Base-by-base conservation (phyloP, 148 eudicot species). In the Diospyros lotus region DNA sequence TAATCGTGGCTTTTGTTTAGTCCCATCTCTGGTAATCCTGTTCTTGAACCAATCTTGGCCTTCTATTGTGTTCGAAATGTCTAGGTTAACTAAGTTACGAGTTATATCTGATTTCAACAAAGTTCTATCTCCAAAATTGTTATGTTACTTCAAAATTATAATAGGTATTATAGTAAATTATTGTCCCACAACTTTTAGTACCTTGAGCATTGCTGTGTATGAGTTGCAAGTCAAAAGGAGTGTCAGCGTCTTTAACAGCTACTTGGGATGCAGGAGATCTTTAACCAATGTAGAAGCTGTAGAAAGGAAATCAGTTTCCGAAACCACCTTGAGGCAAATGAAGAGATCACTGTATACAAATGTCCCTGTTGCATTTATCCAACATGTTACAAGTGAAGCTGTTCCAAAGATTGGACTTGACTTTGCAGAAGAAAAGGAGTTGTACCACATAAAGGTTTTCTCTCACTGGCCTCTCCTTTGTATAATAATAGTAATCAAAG, bases 391-490 rank as follows among this genome's bases (percentile, higher is more conserved):
- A 9, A 59, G 68, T 68, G 66, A 67, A 56, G 73, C 13, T 3
- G 58, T 76, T 1, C 38, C 55, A 48, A 55, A 64, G 28, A 38
- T 72, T 46, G 72, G 66, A 52, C 62, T 72, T 44, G 46, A 54
- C 45, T 43, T 65, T 55, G 72, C 65, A 42, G 58, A 56, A 48
- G 80, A 78, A 66, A 64, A 78, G 76, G 80, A 72, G 13, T 1
- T 43, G 39, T 78, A 72, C 55, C 66, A 53, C 13, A 50, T 78
- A 18, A 72, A 64, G 76, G 80, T 78, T 44, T 46, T 48, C 38
- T 8, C 5, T 68, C 4, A 7, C 14, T 68, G 8, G 39, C 13
- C 9, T 46, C 14, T 8, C 10, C 41, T 8, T 46, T 67, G 8
- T 67, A 11, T 46, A 2, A 14, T 12, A 28, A 7, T 9, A 3